phyloP scores from a whole-genome alignment of 2,329 filamentous ascomycete genomes.

The Elsinoe batatas region DNA sequence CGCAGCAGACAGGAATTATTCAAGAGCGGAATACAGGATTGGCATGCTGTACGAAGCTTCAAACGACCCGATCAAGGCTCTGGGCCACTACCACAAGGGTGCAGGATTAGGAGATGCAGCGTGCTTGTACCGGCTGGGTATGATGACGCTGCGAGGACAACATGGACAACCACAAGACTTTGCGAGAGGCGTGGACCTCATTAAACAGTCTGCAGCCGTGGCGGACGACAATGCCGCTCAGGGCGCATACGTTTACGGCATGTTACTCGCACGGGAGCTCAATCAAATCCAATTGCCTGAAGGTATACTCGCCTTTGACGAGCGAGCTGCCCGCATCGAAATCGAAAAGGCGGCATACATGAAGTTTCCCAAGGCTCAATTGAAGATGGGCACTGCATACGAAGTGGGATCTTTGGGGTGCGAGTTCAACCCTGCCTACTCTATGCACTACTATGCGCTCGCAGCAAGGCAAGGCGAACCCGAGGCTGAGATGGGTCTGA shows the following conservation, averaged over 20 bases:
- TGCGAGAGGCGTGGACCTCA: conserved; percentile 65
- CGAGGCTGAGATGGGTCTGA: conserved; percentile 91
- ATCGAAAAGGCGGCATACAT: conserved; percentile 95
- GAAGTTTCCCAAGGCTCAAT: conserved; percentile 89
- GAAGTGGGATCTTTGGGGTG: conserved; percentile 89
- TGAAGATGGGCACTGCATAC: conserved; percentile 94
- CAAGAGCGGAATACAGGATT: conserved; percentile 87
- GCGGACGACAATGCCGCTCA: conserved; percentile 96
- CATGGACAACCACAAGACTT: conserved; percentile 82
- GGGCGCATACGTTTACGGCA: conserved; percentile 79
- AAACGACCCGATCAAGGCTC: conserved; percentile 82
- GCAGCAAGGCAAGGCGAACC: conserved; percentile 85
- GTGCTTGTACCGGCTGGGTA: conserved; percentile 76
- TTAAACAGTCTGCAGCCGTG: conserved; percentile 70
- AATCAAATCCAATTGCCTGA: conserved; percentile 82
- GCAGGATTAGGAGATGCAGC: conserved; percentile 76
- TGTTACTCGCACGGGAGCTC: conserved; percentile 82
- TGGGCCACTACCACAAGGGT: conserved; percentile 80
- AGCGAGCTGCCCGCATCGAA: conserved; percentile 67
- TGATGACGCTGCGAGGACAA: conserved; percentile 95
- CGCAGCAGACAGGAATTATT: conserved; percentile 78
- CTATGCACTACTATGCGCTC: conserved; percentile 89
- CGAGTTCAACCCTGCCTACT: conserved; percentile 87
- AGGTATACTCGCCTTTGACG: conserved; percentile 57
- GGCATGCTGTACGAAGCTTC: conserved; percentile 97